These are phyloP conservation scores for Aspergillus indologenus DNA, from an alignment of 495 filamentous ascomycete species.

Conservation along the genomic window DNA sequence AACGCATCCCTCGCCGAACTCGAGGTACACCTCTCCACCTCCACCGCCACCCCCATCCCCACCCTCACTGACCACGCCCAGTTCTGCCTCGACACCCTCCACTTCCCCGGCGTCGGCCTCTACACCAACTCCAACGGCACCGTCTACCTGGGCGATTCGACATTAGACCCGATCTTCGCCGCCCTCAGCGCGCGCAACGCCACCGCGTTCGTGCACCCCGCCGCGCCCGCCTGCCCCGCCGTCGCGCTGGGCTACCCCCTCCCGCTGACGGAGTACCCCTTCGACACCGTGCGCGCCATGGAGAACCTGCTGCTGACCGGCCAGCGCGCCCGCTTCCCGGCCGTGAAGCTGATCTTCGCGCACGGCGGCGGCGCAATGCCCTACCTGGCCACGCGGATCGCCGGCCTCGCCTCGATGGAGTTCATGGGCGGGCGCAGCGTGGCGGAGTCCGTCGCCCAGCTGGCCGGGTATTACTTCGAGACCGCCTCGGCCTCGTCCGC, in stretches of 20 bases:
- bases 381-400: constrained; percentile 33
- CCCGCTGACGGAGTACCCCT: constrained; percentile 56
- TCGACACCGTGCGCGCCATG: constrained; percentile 50
- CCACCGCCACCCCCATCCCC: not conserved
- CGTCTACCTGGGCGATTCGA: constrained; percentile 44
- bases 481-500: constrained; percentile 17
- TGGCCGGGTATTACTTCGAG: constrained; percentile 24
- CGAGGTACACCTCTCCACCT: constrained; percentile 20
- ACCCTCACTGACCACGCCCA: not conserved
- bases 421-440: constrained; percentile 7
- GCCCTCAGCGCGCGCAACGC: constrained; percentile 31
- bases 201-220: constrained; percentile 54
- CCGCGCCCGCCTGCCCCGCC: constrained; percentile 30
- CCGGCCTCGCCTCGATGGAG: constrained; percentile 17
- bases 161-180: constrained; percentile 41
- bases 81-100: constrained; percentile 25
- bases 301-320: constrained; percentile 49
- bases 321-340: constrained; percentile 38
- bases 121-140: constrained; percentile 44
- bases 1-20: constrained; percentile 39
- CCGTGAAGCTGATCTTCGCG: constrained; percentile 47
- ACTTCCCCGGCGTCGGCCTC: constrained; percentile 46
- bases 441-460: constrained; percentile 14
- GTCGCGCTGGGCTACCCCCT: constrained; percentile 34
- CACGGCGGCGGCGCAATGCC: constrained; percentile 51